Percentiles rank a stretch among this genome's conserved stretches.
Evolutionary conservation across 495 filamentous ascomycete species (phyloP).

Genomic region (Neurospora tetraspora): DNA sequence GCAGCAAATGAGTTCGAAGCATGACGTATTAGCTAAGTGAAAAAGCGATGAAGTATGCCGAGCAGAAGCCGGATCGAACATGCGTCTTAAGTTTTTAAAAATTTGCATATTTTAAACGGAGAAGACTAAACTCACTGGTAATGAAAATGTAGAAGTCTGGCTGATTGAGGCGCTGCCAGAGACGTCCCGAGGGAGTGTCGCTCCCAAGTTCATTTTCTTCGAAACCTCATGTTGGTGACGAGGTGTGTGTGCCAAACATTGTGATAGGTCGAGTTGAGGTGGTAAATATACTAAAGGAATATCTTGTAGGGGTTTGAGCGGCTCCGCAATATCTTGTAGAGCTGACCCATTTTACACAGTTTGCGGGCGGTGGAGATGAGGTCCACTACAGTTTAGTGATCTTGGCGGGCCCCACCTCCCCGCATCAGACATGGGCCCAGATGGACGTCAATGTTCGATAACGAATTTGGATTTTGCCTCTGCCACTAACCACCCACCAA

Average conservation of each 20-base stretch:
- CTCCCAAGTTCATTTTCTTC: background rate
- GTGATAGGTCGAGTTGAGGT: background rate
- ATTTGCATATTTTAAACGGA: background rate
- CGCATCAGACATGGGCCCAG: background rate
- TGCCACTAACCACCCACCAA: background rate
- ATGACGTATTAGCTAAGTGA: background rate
- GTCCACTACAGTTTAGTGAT: background rate
- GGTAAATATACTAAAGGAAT: background rate
- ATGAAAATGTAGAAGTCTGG: background rate
- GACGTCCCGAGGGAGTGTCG: background rate
- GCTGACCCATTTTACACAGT: background rate
- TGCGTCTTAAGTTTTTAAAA: too few species aligned
- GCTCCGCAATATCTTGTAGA: background rate
- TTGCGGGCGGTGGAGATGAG: background rate
- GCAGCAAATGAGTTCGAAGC: background rate
- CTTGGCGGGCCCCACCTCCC: background rate
- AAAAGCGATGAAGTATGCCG: background rate
- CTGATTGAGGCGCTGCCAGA: fast-evolving
- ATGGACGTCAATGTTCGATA: background rate
- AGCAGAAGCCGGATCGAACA: background rate
- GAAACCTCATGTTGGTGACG: background rate
- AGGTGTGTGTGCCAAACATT: background rate
- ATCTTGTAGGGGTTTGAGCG: background rate
- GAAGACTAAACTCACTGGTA: fast-evolving
- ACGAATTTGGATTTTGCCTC: background rate